phyloP scores from a whole-genome alignment of 2,329 filamentous ascomycete species.

The Aspergillus calidoustus region DNA sequence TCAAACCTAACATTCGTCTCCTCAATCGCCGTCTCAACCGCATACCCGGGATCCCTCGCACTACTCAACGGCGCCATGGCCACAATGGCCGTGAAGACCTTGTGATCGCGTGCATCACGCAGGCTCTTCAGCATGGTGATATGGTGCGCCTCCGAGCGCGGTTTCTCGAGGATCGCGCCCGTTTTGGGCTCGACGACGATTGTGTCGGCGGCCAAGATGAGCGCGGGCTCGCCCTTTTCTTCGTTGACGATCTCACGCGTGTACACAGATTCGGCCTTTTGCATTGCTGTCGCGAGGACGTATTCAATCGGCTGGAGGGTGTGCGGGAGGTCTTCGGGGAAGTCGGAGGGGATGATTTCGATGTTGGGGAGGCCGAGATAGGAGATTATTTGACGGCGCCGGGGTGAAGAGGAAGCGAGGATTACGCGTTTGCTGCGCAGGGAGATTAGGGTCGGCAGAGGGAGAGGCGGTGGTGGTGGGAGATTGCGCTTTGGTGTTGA shows the following conservation, averaged over 20 bases:
- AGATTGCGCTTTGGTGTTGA: slow-evolving; percentile 29
- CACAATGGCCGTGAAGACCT: slow-evolving; percentile 83
- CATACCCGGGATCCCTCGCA: slow-evolving; percentile 82
- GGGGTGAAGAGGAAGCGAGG: slow-evolving; percentile 86
- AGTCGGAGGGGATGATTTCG: slow-evolving; percentile 81
- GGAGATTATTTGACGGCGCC: slow-evolving; percentile 77
- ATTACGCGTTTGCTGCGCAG: slow-evolving; percentile 82
- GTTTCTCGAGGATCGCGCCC: slow-evolving; percentile 89
- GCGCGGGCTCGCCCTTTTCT: slow-evolving; percentile 69
- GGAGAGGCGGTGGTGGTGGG: slow-evolving; percentile 62
- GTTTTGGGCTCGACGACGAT: slow-evolving; percentile 74
- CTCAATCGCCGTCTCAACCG: slow-evolving; percentile 78
- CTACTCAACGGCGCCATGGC: slow-evolving; percentile 82
- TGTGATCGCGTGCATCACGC: slow-evolving; percentile 76
- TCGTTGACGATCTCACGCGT: slow-evolving; percentile 60
- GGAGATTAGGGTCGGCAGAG: slow-evolving; percentile 77
- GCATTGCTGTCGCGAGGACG: slow-evolving; percentile 80
- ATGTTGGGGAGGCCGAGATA: slow-evolving; percentile 80
- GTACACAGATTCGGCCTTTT: slow-evolving; percentile 81
- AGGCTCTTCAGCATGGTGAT: slow-evolving; percentile 80
- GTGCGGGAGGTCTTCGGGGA: slow-evolving; percentile 86
- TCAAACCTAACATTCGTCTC: slow-evolving; percentile 93
- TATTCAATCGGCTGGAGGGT: slow-evolving; percentile 82
- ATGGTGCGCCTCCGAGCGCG: slow-evolving; percentile 78
- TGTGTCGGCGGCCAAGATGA: slow-evolving; percentile 91